Conservation (phyloP, 805 yeast genomes). For the Metschnikowia picachoensis region DNA sequence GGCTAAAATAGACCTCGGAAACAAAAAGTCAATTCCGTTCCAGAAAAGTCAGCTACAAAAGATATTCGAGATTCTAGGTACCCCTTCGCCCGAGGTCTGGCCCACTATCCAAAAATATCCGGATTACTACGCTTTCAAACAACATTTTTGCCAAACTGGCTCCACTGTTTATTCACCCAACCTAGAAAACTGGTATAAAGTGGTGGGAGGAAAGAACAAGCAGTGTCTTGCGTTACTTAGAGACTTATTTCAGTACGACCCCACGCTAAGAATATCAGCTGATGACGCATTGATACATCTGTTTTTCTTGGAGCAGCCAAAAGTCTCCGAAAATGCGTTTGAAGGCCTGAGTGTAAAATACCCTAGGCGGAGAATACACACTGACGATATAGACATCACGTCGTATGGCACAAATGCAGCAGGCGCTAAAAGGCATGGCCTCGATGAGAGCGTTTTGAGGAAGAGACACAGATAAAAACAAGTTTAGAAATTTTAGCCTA, state of each 20-base stretch:
- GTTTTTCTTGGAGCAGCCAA: constrained; percentile 70
- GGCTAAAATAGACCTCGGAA: constrained; percentile 77
- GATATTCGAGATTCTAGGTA: constrained; percentile 88
- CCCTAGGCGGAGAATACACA: constrained; percentile 82
- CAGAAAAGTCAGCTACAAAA: constrained; percentile 90
- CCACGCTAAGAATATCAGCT: constrained; percentile 75
- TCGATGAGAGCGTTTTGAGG: constrained; percentile 5
- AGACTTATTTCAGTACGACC: constrained; percentile 76
- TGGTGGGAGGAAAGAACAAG: constrained; percentile 71
- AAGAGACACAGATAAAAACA: constrained; percentile 7
- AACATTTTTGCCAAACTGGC: constrained; percentile 48
- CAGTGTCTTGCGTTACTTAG: constrained; percentile 63
- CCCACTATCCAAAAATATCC: constrained; percentile 76
- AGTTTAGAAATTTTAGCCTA: no score
- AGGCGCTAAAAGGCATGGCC: constrained; percentile 25
- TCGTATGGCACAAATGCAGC: constrained; percentile 24
- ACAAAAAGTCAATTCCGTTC: constrained; percentile 88
- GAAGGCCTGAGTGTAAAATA: constrained; percentile 69
- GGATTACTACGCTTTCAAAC: constrained; percentile 53
- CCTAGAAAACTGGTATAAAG: constrained; percentile 79
- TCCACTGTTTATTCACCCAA: constrained; percentile 54
- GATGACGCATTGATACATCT: constrained; percentile 69
- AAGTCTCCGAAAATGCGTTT: constrained; percentile 73
- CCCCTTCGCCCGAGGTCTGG: constrained; percentile 81
- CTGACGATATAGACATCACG: constrained; percentile 77